Base-by-base conservation (phyloP, 768 basidiomycete genomes). In the Mycena floridula region DNA sequence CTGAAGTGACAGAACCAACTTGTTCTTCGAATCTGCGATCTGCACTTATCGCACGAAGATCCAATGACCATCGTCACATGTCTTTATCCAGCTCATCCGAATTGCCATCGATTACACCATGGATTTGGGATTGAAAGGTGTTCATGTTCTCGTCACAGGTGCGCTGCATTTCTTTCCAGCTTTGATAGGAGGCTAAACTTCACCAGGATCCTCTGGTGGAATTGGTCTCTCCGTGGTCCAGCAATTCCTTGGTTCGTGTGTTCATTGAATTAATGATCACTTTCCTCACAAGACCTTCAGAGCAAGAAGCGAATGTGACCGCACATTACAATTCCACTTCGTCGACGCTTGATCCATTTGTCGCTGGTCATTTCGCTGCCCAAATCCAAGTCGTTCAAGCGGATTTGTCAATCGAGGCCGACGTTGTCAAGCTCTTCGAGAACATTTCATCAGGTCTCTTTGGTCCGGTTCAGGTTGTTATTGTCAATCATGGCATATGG, bases 141-240 rank as follows among this genome's bases (percentile, higher is more conserved):
- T 82, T 7, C 84, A 86, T 58, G 82, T 85, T 28, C 68, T 87
- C 15, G 69, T 86, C 23, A 85, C 84, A 47, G 84, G 84, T 81
- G 37, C 32, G 58, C 11, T 4, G 18, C 26, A 22, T 20, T 21
- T 7, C 30, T 3, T 27, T 48, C 25, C n/a, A n/a, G n/a, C n/a
- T n/a, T 7, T 23, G 40, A 2, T 21, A 38, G 24, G 26, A 16
- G 7, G 12, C 28, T 25, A 52, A 50, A 18, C n/a, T 7, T 16
- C 4, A 41, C 7, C 56, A 81, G 86, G 86, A 40, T 84, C 85
- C 2, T 85, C 79, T 51, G 85, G 85, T 3, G 85, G 83, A 1
- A 88, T 89, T 26, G 86, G 86, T 7, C 65, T 85, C 1, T 79
- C 76, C 52, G 83, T 79, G 3, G 68, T 70, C 13, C 67, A 67